phyloP scores from a whole-genome alignment of 768 basidiomycete genomes.

The Tylopilus intermedius region DNA sequence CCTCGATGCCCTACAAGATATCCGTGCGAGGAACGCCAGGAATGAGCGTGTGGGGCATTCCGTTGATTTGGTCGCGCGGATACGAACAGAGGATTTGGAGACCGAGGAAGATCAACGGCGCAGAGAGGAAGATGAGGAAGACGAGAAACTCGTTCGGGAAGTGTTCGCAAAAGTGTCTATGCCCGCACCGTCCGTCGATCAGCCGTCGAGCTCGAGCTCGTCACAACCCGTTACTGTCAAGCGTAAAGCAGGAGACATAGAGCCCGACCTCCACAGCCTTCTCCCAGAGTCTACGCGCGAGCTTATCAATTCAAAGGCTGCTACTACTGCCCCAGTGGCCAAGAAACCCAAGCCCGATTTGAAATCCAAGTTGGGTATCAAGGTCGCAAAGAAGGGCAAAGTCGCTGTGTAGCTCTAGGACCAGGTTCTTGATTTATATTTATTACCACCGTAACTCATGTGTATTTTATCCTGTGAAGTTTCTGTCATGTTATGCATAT shows the following conservation, averaged over 20 bases:
- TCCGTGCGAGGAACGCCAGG: slow-evolving; percentile 78
- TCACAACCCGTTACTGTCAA: slow-evolving; percentile 64
- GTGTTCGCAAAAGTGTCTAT: slow-evolving; percentile 75
- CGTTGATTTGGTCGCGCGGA: slow-evolving; percentile 60
- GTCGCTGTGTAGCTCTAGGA: slow-evolving; percentile 22
- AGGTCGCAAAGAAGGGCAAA: slow-evolving; percentile 53
- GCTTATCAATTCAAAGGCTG: slow-evolving; percentile 49
- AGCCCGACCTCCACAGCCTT: slow-evolving; percentile 65
- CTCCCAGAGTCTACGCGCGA: slow-evolving; percentile 61
- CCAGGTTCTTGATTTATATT: slow-evolving; percentile 10
- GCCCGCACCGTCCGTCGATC: slow-evolving; percentile 21
- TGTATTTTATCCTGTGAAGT: slow-evolving; percentile 1
- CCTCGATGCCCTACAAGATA: slow-evolving; percentile 91
- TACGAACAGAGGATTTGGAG: slow-evolving; percentile 66
- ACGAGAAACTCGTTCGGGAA: slow-evolving; percentile 82
- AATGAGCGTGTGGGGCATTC: slow-evolving; percentile 81
- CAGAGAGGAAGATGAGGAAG: slow-evolving; percentile 79
- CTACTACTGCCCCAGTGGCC: slow-evolving; percentile 34
- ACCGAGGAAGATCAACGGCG: slow-evolving; percentile 70
- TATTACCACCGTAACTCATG: slow-evolving; percentile 15
- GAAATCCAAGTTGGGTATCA: slow-evolving; percentile 70
- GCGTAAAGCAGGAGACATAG: slow-evolving; percentile 76
- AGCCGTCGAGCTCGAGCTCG: slow-evolving; percentile 22
- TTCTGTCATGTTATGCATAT: neutral
- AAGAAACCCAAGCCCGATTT: slow-evolving; percentile 63